Percentiles rank a stretch among this genome's conserved stretches.
phyloP scores from a whole-genome alignment of 1,284 basidiomycete species.

The Melampsora americana region DNA sequence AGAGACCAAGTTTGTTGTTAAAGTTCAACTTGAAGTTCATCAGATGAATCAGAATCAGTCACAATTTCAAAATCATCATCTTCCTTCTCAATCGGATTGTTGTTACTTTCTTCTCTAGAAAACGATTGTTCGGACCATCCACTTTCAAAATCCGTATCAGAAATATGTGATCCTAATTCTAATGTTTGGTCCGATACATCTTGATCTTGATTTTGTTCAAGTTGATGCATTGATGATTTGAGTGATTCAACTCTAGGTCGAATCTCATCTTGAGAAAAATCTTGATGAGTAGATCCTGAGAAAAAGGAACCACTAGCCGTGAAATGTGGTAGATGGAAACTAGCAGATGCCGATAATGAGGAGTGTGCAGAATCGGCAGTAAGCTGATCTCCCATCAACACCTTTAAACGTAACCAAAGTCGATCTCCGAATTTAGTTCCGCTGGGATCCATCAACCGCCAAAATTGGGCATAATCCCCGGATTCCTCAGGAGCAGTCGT shows the following conservation, averaged over 20 bases:
- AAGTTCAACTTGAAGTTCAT: not conserved
- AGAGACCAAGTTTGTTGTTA: too few relatives aligned
- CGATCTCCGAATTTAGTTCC: conserved; percentile 67
- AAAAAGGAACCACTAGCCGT: not conserved
- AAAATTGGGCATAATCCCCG: conserved; percentile 70
- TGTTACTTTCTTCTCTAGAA: not conserved
- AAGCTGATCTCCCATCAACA: conserved; percentile 21
- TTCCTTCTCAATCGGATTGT: not conserved
- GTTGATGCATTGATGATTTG: not conserved
- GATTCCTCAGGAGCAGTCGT: conserved; percentile 73
- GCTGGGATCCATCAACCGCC: conserved; percentile 65
- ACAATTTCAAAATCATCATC: not conserved
- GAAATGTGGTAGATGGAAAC: conserved; percentile 33
- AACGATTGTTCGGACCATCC: not conserved
- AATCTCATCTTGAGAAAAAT: not conserved
- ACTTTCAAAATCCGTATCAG: not conserved
- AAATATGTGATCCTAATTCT: not conserved
- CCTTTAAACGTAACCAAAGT: conserved; percentile 61
- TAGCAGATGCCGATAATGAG: conserved; percentile 31
- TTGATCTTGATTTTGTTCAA: not conserved
- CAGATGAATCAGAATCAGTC: conserved; percentile 7
- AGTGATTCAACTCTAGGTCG: not conserved
- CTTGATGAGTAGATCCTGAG: not conserved
- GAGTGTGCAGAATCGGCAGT: conserved; percentile 16
- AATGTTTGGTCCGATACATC: not conserved